Conservation (phyloP, 1,284 basidiomycete species). For the Marasmius sp. region DNA sequence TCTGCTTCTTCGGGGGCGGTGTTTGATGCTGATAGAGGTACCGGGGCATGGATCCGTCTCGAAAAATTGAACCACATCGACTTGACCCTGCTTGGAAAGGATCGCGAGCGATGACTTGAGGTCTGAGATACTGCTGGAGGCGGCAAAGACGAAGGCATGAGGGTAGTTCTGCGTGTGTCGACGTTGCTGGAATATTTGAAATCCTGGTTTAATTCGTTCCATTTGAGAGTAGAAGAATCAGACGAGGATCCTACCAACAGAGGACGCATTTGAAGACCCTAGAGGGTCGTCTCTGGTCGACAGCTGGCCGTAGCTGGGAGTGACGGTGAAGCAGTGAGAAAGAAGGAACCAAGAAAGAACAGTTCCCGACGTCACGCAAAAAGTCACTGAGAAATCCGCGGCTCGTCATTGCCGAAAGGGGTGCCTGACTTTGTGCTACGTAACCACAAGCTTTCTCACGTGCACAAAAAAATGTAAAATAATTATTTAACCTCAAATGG, state of each 20-base stretch:
- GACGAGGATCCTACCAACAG: neutral
- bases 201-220: neutral
- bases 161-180: conserved; percentile 7
- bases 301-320: neutral
- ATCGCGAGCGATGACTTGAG: neutral
- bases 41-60: neutral
- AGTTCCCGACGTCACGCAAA: neutral
- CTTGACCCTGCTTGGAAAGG: neutral
- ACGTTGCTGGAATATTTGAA: neutral
- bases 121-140: conserved; percentile 29
- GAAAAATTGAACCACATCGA: neutral
- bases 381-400: neutral
- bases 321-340: neutral
- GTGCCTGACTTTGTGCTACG: too few species aligned
- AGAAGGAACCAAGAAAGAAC: neutral
- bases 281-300: neutral
- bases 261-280: neutral
- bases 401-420: neutral
- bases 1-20: neutral
- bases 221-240: neutral
- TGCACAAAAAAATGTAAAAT: too few species aligned
- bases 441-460: too few species aligned
- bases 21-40: neutral
- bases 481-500: too few species aligned
- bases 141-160: conserved; percentile 38